Base-by-base conservation (phyloP, 129 eudicot genomes). In the Kitagawia praeruptora region DNA sequence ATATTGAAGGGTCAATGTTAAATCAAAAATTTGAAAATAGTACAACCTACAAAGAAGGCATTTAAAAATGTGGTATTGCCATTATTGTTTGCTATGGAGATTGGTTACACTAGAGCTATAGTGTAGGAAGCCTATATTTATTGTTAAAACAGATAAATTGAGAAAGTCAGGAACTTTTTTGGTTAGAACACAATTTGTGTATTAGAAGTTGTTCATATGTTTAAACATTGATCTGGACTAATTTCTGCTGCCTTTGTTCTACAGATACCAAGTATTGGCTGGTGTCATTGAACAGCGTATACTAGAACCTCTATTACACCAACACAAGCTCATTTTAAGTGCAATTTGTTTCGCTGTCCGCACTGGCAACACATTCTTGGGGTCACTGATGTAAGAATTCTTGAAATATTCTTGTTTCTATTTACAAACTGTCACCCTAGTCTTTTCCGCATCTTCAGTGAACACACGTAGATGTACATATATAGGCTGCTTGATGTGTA, bases 351-450 rank as follows among this genome's bases (percentile, higher is more conserved):
- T 93, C 78, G 97, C 85, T 27, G 96, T 93, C 72, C 82, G 98
- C 53, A 93, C 98, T n/a, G 97, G 98, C 79, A 93, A 93, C 86
- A 93, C 98, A 10, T 93, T 83, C 78, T 84, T 91, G 91, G 98
- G 98, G 51, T 93, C 97, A 80, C 80, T 93, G 80, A 70, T 93
- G 97, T 91, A 80, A 93, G 97, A 79, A 25, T 25, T 45, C 38
- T 73, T 2, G 6, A 42, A 38, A 39, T 71, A 3, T 72, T 41
- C 12, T 38, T 40, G 21, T 40, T 40, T 72, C 34, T 19, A 1
- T 72, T 9, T n/a, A 45, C 40, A 44, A n/a, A 45, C 1, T 74
- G 76, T n/a, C 58, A 74, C 34, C n/a, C 40, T 79, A 69, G 45
- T 28, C 83, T 58, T 2, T 16, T 49, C 41, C 9, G 46, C 38